Conservation (phyloP, 2,329 filamentous ascomycete species). For the Arthrobotrys sinensis region DNA sequence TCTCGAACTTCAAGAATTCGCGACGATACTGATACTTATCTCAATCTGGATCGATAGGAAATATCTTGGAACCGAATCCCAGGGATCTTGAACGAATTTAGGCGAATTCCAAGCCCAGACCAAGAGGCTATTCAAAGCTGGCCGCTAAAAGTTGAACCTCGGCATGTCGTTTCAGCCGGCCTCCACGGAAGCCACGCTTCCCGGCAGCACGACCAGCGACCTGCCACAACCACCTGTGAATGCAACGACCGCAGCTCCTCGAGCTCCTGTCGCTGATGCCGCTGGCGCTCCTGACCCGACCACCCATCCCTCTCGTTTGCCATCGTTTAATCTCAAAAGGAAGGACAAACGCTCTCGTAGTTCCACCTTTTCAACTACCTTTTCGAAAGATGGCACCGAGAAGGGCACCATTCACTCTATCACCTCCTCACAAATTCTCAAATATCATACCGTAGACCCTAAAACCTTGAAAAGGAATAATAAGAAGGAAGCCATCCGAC, state of each 20-base stretch:
- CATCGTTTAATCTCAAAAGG: conserved; percentile 49
- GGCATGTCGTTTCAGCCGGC: conserved; percentile 54
- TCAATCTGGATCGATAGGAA: conserved; percentile 14
- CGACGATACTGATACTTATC: too few species aligned
- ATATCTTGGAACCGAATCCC: conserved; percentile 36
- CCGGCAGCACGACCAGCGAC: conserved; percentile 11
- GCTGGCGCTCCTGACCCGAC: background rate
- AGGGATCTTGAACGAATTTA: conserved; percentile 21
- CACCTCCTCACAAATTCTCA: conserved; percentile 8
- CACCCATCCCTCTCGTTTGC: conserved; percentile 9
- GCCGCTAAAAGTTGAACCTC: conserved; percentile 43
- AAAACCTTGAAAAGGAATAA: conserved; percentile 3
- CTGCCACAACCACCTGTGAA: conserved; percentile 33
- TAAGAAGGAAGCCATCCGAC: conserved; percentile 5
- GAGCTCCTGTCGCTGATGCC: conserved; percentile 6
- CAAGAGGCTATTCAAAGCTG: background rate
- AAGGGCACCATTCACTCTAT: conserved; percentile 14
- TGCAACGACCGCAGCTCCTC: conserved; percentile 11
- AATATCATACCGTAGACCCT: background rate
- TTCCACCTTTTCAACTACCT: conserved; percentile 21
- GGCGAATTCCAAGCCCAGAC: conserved; percentile 23
- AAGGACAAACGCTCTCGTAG: conserved; percentile 40
- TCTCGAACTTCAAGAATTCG: background rate
- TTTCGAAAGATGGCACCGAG: conserved; percentile 27
- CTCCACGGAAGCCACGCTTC: conserved; percentile 27